Conservation (phyloP, 192 early-diverging fungal species). For the Backusella luteola region DNA sequence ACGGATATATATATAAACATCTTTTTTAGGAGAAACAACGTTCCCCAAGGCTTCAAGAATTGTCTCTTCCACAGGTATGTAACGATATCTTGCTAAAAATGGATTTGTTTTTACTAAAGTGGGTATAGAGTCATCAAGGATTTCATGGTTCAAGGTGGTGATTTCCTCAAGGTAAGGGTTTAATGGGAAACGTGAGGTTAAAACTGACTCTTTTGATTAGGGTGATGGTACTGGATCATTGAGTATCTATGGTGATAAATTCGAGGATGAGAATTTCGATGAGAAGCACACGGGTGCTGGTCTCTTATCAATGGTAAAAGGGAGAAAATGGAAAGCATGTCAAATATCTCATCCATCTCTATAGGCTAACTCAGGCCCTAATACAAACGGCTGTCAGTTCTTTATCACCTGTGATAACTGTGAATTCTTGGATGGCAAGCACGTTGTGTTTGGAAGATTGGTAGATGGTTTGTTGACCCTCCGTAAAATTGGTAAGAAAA, state of each 20-base stretch:
- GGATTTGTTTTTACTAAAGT: too few relatives aligned
- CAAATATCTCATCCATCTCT: background rate
- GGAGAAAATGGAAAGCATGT: background rate
- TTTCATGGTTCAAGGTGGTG: slow-evolving; percentile 94
- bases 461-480: slow-evolving; percentile 85
- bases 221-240: slow-evolving; percentile 85
- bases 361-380: slow-evolving; percentile 80
- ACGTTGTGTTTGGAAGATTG: slow-evolving; percentile 85
- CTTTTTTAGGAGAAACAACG: slow-evolving; percentile 60
- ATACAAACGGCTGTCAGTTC: slow-evolving; percentile 91
- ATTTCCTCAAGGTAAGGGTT: slow-evolving; percentile 67
- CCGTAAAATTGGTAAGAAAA: slow-evolving; percentile 67
- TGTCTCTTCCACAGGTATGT: slow-evolving; percentile 73
- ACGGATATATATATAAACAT: background rate
- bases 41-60: slow-evolving; percentile 85
- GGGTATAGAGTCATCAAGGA: slow-evolving; percentile 74
- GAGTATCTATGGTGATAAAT: slow-evolving; percentile 83
- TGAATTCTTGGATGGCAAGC: slow-evolving; percentile 86
- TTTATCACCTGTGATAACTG: slow-evolving; percentile 89
- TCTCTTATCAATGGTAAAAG: slow-evolving; percentile 79
- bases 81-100: background rate
- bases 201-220: background rate
- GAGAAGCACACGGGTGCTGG: slow-evolving; percentile 85
- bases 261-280: slow-evolving; percentile 82
- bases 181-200: slow-evolving; percentile 3